Percentiles rank a stretch among this genome's conserved stretches.
Evolutionary conservation across 2,329 filamentous ascomycete species (phyloP).

Genomic region (Pseudomassariella vexata): DNA sequence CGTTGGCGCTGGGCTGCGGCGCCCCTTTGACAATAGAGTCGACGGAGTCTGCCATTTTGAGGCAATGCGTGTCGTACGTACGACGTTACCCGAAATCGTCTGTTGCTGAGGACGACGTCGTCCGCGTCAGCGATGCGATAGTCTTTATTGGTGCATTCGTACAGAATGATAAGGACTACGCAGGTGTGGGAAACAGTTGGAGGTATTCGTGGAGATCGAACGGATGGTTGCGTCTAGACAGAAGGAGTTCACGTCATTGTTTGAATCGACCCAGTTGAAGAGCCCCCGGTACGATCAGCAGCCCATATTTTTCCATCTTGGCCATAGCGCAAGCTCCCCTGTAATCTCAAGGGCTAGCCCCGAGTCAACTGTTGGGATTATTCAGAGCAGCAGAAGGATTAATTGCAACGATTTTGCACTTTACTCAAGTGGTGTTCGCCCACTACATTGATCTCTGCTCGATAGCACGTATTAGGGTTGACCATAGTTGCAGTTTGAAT

Average conservation of each 20-base stretch:
- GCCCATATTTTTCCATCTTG: not conserved
- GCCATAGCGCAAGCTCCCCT: not conserved
- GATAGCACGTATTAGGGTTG: too few species aligned
- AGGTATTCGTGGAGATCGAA: not conserved
- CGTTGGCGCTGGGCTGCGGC: conserved; percentile 56
- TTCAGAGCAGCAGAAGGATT: too few species aligned
- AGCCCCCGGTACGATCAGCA: not conserved
- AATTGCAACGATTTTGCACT: too few species aligned
- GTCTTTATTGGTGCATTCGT: conserved; percentile 5
- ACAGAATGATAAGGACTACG: not conserved
- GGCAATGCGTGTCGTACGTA: not conserved
- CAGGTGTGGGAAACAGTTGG: not conserved
- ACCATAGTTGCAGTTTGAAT: too few species aligned
- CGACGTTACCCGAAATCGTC: not conserved
- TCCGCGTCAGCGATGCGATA: conserved; percentile 4
- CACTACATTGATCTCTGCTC: too few species aligned
- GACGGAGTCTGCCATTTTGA: conserved; percentile 57
- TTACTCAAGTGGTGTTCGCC: too few species aligned
- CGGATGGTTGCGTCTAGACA: not conserved
- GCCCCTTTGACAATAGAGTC: conserved; percentile 93
- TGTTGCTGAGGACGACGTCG: not conserved
- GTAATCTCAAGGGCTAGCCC: not conserved
- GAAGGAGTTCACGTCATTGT: not conserved
- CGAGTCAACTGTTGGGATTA: too few species aligned
- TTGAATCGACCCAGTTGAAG: not conserved